phyloP scores from a whole-genome alignment of 352 stramenopile genomes.

The Globisporangium lucens region DNA sequence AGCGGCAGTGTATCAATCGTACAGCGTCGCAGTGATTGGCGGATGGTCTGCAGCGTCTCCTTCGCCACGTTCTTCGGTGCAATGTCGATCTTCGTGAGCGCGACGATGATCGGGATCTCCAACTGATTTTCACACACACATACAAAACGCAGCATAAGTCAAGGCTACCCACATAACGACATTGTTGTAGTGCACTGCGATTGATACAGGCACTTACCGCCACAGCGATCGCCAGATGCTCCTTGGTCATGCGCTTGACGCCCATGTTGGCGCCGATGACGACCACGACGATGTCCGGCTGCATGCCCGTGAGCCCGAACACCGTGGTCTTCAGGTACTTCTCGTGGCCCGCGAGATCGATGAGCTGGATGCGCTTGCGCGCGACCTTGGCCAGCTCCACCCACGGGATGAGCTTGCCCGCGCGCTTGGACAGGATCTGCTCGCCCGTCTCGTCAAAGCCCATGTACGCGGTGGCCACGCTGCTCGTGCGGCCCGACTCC shows the following conservation, averaged over 20 bases:
- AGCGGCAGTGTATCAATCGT: slow-evolving; percentile 10
- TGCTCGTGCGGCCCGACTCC: slow-evolving; percentile 81
- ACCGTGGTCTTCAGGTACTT: slow-evolving; percentile 99
- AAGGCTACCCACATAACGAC: neutral
- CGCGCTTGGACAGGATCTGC: slow-evolving; percentile 75
- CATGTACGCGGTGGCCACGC: slow-evolving; percentile 78
- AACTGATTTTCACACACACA: slow-evolving; percentile 36
- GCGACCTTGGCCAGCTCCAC: slow-evolving; percentile 72
- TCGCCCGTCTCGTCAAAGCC: slow-evolving; percentile 73
- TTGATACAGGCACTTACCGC: slow-evolving; percentile 38
- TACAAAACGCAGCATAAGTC: slow-evolving; percentile 1
- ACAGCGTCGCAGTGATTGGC: slow-evolving; percentile 84
- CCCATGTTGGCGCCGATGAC: slow-evolving; percentile 94
- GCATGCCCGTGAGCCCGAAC: slow-evolving; percentile 96
- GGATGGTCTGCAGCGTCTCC: slow-evolving; percentile 88
- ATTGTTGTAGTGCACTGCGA: neutral
- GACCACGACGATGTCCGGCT: slow-evolving; percentile 95
- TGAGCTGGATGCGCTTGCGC: slow-evolving; percentile 86
- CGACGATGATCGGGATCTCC: slow-evolving; percentile 92
- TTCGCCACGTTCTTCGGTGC: slow-evolving; percentile 91
- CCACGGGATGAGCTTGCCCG: slow-evolving; percentile 77
- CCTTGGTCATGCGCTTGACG: slow-evolving; percentile 93
- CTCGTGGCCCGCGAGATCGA: slow-evolving; percentile 92
- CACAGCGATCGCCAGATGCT: slow-evolving; percentile 91
- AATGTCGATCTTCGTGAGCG: slow-evolving; percentile 94